phyloP scores from a whole-genome alignment of 805 yeast genomes.

The Candida taoyuanica region DNA sequence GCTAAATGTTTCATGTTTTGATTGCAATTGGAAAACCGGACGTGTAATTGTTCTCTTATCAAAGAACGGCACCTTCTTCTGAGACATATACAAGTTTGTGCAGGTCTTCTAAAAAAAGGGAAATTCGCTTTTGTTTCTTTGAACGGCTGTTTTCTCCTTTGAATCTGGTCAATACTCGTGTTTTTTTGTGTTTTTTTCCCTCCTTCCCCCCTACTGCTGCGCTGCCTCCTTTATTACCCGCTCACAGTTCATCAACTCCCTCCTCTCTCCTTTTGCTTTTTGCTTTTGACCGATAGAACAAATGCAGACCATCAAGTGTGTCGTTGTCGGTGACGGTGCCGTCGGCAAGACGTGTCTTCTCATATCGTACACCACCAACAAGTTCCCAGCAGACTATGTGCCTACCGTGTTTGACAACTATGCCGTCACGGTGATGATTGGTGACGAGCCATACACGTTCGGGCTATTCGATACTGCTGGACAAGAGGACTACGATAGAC shows the following conservation, averaged over 20 bases:
- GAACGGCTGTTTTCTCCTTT: too few relatives aligned
- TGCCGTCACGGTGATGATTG: conserved; percentile 92
- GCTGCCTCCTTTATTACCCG: too few relatives aligned
- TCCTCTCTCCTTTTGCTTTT: background rate
- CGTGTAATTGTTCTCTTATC: conserved; percentile 2
- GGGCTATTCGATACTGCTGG: conserved; percentile 99
- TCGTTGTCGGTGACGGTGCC: conserved; percentile 99
- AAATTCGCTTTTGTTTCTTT: too few relatives aligned
- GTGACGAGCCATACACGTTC: conserved; percentile 95
- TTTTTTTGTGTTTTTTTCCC: too few relatives aligned
- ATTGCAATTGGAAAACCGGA: too few relatives aligned
- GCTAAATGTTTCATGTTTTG: conserved; percentile 5
- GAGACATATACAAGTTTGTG: too few relatives aligned
- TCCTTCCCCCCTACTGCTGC: too few relatives aligned
- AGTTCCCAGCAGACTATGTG: conserved; percentile 96
- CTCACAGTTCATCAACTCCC: background rate
- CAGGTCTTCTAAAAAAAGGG: too few relatives aligned
- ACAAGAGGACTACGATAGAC: conserved; percentile 97
- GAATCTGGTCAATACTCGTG: too few relatives aligned
- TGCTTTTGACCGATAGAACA: background rate
- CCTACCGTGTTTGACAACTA: conserved; percentile 98
- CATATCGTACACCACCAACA: conserved; percentile 93
- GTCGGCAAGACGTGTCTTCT: conserved; percentile 95
- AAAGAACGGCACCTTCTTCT: too few relatives aligned
- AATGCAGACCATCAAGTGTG: conserved; percentile 75